These are phyloP conservation scores for Stellera chamaejasme DNA, from an alignment of 345 rosid genomes.

Conservation along the genomic window DNA sequence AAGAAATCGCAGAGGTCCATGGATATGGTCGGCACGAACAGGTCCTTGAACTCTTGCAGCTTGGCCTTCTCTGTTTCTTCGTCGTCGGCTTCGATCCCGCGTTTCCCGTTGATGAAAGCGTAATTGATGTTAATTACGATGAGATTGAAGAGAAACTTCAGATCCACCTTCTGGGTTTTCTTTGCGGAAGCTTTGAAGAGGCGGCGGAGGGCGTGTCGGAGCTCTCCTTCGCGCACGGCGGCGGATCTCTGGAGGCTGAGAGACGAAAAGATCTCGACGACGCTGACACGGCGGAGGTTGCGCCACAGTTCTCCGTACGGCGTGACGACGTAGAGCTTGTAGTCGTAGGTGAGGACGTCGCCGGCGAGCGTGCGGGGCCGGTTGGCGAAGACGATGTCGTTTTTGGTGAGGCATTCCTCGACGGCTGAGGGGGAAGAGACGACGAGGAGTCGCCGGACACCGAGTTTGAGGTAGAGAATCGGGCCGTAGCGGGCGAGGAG, in stretches of 20 bases:
- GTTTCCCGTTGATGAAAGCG: conserved; percentile 22
- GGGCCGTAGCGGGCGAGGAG: conserved; percentile 38
- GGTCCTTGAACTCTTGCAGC: background rate
- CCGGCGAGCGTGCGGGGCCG: conserved; percentile 32
- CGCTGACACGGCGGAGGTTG: conserved; percentile 39
- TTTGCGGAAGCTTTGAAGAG: conserved; percentile 12
- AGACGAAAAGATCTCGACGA: conserved; percentile 35
- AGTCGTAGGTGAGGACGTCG: conserved; percentile 29
- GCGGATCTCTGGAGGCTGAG: conserved; percentile 24
- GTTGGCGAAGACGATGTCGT: conserved; percentile 42
- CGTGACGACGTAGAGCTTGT: conserved; percentile 22
- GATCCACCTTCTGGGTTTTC: conserved; percentile 14
- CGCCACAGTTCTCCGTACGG: conserved; percentile 50
- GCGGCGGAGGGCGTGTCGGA: conserved; percentile 14
- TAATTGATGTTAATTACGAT: conserved; percentile 14
- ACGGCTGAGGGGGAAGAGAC: conserved; percentile 33
- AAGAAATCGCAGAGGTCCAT: conserved; percentile 9
- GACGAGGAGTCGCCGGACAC: conserved; percentile 25
- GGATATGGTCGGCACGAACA: background rate
- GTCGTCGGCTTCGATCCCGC: conserved; percentile 10
- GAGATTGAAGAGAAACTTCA: conserved; percentile 21
- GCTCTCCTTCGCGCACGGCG: conserved; percentile 17
- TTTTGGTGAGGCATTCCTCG: conserved; percentile 51
- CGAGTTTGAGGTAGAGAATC: conserved; percentile 33
- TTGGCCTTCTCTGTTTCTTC: background rate